A percentile compares a stretch with the other conserved stretches of the same genome.
phyloP scores from a whole-genome alignment of 2,329 filamentous ascomycete genomes.

The Epichloe sp. region DNA sequence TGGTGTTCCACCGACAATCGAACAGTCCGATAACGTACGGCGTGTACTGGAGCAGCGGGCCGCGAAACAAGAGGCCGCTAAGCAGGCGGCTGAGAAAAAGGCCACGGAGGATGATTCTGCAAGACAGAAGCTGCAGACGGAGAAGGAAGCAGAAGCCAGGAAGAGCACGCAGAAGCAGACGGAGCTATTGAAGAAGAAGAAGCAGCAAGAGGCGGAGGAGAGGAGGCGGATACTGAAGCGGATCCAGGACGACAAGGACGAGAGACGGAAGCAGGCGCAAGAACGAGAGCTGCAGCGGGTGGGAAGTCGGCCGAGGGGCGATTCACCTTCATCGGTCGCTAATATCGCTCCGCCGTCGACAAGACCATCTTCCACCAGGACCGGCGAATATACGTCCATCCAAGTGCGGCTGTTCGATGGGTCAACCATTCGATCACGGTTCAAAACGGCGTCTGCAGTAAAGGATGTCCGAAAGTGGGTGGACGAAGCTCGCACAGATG shows the following conservation, averaged over 20 bases:
- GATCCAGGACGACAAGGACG: slow-evolving; percentile 65
- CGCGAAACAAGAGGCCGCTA: slow-evolving; percentile 28
- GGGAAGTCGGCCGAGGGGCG: slow-evolving; percentile 16
- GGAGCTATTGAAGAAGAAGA: slow-evolving; percentile 46
- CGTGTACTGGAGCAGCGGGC: slow-evolving; percentile 37
- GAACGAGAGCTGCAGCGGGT: slow-evolving; percentile 30
- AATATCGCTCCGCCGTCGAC: slow-evolving; percentile 19
- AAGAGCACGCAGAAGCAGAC: slow-evolving; percentile 31
- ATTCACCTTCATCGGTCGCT: slow-evolving; percentile 17
- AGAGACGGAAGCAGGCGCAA: slow-evolving; percentile 45
- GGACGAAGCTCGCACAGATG: slow-evolving; percentile 45
- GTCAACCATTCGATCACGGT: slow-evolving; percentile 59
- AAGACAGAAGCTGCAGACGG: slow-evolving; percentile 32
- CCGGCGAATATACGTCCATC: slow-evolving; percentile 35
- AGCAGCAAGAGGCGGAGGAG: slow-evolving; percentile 54
- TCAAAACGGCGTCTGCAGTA: slow-evolving; percentile 52
- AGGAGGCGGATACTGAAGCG: slow-evolving; percentile 57
- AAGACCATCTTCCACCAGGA: slow-evolving; percentile 15
- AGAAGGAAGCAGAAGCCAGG: slow-evolving; percentile 25
- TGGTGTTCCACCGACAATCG: slow-evolving; percentile 10
- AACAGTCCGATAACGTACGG: slow-evolving; percentile 21
- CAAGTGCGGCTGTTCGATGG: slow-evolving; percentile 80
- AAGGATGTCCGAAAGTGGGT: slow-evolving; percentile 66
- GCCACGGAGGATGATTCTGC: slow-evolving; percentile 38
- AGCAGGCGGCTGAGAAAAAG: slow-evolving; percentile 30